These are phyloP conservation scores for Bipolaris zeicola DNA, from an alignment of 2,329 filamentous ascomycete species.

Conservation along the genomic window DNA sequence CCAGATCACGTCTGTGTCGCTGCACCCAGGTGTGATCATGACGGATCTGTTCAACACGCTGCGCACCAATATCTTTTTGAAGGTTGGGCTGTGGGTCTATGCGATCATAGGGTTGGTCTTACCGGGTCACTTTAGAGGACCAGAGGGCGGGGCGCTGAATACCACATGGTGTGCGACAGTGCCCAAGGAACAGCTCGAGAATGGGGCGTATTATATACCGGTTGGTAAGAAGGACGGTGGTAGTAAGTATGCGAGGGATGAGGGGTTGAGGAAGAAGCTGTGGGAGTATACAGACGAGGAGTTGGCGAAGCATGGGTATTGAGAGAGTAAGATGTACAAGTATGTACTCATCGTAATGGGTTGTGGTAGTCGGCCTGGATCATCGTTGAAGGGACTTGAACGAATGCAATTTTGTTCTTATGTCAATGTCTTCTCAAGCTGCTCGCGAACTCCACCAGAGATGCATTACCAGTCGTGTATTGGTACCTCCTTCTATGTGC, in stretches of 20 bases:
- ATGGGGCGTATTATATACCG: conserved; percentile 52
- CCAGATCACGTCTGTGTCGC: conserved; percentile 49
- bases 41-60: conserved; percentile 50
- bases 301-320: conserved; percentile 42
- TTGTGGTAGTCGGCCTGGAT: background rate
- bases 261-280: conserved; percentile 43
- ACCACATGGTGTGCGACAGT: conserved; percentile 52
- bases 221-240: conserved; percentile 35
- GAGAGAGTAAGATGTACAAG: background rate
- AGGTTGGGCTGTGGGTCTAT: conserved; percentile 34
- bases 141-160: conserved; percentile 48
- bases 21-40: conserved; percentile 58
- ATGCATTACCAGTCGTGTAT: background rate
- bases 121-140: conserved; percentile 38
- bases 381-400: too few species aligned
- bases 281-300: conserved; percentile 49
- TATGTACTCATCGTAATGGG: background rate
- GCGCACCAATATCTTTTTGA: conserved; percentile 32
- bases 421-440: background rate
- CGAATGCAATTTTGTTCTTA: background rate
- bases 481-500: background rate
- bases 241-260: conserved; percentile 34
- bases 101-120: conserved; percentile 27
- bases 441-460: background rate
- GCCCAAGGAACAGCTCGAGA: conserved; percentile 43